These are phyloP conservation scores for Camellia lanceoleosa DNA, from an alignment of 148 eudicot species.

Conservation along the genomic window DNA sequence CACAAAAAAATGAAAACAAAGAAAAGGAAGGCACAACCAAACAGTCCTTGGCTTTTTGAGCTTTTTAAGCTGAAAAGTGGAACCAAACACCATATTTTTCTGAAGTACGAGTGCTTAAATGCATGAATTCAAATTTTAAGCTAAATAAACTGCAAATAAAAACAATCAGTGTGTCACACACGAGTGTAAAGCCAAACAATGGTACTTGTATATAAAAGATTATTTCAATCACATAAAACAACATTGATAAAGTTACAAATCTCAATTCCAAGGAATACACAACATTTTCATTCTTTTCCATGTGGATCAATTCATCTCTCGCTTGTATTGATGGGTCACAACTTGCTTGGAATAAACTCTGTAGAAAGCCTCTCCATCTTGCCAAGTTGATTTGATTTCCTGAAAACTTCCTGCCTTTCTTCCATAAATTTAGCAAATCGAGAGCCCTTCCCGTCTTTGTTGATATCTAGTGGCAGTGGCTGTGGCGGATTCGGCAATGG, in stretches of 20 bases:
- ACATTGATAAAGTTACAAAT: conserved; percentile 2
- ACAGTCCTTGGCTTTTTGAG: no score
- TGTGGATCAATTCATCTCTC: background rate
- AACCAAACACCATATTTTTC: no score
- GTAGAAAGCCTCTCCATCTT: conserved; percentile 28
- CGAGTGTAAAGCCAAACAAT: no score
- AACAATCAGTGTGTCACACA: no score
- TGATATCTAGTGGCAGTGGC: conserved; percentile 27
- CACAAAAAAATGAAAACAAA: no score
- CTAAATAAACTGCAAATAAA: no score
- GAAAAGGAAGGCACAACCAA: no score
- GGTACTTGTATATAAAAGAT: background rate
- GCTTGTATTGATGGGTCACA: conserved; percentile 37
- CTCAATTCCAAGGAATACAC: background rate
- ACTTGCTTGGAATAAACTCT: conserved; percentile 55
- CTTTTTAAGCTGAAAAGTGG: no score
- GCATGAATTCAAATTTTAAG: no score
- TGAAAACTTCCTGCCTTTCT: conserved; percentile 47
- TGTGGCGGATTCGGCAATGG: conserved; percentile 31
- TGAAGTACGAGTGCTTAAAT: no score
- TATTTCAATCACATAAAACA: background rate
- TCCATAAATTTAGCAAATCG: conserved; percentile 80
- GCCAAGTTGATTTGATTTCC: conserved; percentile 34
- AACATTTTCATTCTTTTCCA: background rate
- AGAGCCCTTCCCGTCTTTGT: conserved; percentile 63